Evolutionary conservation across 2,329 filamentous ascomycete species (phyloP).

Genomic region (Talaromyces funiculosus): DNA sequence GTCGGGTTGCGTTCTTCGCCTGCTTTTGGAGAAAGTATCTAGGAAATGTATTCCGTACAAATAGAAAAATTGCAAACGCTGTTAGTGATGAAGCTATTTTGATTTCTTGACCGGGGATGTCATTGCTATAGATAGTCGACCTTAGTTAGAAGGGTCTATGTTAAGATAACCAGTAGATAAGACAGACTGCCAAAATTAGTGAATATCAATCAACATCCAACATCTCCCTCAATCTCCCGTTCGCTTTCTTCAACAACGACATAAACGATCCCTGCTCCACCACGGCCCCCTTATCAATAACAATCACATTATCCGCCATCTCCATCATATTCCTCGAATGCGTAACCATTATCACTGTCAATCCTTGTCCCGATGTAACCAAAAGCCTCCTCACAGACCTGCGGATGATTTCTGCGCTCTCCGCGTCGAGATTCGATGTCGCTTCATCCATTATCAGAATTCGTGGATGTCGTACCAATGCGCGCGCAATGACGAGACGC

Average conservation of each 20-base stretch:
- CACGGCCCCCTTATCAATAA: slow-evolving; percentile 62
- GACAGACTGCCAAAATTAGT: too few relatives aligned
- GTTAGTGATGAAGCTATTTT: background rate
- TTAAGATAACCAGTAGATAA: too few relatives aligned
- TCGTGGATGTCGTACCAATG: slow-evolving; percentile 63
- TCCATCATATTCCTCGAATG: slow-evolving; percentile 84
- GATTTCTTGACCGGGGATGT: background rate
- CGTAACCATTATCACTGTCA: slow-evolving; percentile 75
- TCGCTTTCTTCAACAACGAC: slow-evolving; percentile 47
- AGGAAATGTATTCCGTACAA: background rate
- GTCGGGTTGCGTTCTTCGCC: background rate
- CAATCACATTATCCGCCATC: slow-evolving; percentile 65
- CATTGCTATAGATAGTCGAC: background rate
- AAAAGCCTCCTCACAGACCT: slow-evolving; percentile 53
- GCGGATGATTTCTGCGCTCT: slow-evolving; percentile 60
- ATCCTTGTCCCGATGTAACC: slow-evolving; percentile 37
- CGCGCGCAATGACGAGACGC: slow-evolving; percentile 72
- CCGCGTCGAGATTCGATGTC: slow-evolving; percentile 70
- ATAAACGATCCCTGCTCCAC: slow-evolving; percentile 66
- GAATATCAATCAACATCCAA: slow-evolving; percentile 21
- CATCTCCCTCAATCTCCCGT: slow-evolving; percentile 44
- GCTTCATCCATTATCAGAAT: slow-evolving; percentile 82
- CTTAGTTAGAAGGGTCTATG: too few relatives aligned
- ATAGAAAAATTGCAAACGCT: background rate
- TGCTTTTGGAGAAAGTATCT: background rate